Evolutionary conservation across 139 green algal genomes (phyloP).

Genomic region (Ettlia oleoabundans): DNA sequence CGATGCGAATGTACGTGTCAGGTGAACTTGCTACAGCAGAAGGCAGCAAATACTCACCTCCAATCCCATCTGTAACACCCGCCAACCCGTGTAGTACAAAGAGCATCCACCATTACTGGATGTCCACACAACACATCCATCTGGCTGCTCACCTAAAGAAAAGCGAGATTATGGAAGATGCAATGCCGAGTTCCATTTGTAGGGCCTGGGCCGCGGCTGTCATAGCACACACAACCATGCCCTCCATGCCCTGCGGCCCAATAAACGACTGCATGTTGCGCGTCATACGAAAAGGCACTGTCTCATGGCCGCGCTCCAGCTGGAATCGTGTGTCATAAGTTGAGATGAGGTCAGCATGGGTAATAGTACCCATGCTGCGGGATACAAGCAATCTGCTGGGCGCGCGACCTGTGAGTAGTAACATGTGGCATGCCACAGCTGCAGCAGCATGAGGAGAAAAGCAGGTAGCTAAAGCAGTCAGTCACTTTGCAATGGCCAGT

Average conservation of each 20-base stretch:
- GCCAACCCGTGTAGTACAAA: too few species aligned
- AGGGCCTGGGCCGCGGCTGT: conserved; percentile 67
- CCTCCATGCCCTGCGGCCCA: conserved; percentile 93
- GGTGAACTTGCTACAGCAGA: too few species aligned
- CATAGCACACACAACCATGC: conserved; percentile 74
- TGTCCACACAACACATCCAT: too few species aligned
- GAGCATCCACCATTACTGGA: too few species aligned
- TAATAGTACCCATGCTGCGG: conserved; percentile 79
- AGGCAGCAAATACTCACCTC: too few species aligned
- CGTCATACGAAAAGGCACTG: conserved; percentile 97
- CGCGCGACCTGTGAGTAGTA: conserved; percentile 85
- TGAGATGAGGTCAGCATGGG: conserved; percentile 88
- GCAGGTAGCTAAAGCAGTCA: too few species aligned
- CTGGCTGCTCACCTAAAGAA: conserved; percentile 78
- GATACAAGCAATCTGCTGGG: conserved; percentile 93
- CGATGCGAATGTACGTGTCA: too few species aligned
- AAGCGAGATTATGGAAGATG: conserved; percentile 74
- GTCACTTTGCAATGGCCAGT: too few species aligned
- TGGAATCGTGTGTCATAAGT: conserved; percentile 67
- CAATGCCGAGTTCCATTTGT: conserved; percentile 46
- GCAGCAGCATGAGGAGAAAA: too few species aligned
- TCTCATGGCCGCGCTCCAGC: conserved; percentile 76
- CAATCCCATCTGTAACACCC: too few species aligned
- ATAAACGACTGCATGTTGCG: conserved; percentile 97
- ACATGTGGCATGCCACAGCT: conserved; percentile 83